Evolutionary conservation across 106 monocot species (phyloP), one percentile per base, ranked within the genome.

Genomic region (Dactylorhiza incarnata): DNA sequence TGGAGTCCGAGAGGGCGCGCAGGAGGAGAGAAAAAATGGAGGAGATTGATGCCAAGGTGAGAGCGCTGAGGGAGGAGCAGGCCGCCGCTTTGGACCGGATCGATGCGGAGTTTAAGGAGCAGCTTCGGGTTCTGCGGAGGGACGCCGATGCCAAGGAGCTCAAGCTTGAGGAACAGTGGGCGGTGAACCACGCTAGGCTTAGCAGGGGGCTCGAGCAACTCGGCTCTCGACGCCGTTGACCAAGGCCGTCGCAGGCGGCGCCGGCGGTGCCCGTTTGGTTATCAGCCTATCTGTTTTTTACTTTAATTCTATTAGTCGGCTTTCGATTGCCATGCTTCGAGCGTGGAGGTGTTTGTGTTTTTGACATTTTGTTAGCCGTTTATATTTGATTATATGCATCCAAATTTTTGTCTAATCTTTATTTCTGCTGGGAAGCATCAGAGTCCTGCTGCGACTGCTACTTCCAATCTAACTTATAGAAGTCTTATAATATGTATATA

Each of bases 111-210:
- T 90, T 86, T 83, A 79, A 80, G 55, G 95, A 95, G 58, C 90
- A 92, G 83, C 63, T 92, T 2, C 46, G 47, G 16, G 78, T 69
- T 0, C 62, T 95, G 16, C 76, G 90, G 65, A 86, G 84, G 73
- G 95, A 95, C 20, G 95, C 88, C 0, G 88, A 92, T 56, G 80
- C 68, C 0, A 95, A 95, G 83, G 95, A 95, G 78, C 85, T 85
- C 81, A 92, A 90, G 83, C 82, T 92, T 19, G 88, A 82, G 6
- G 95, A 95, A 78, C 95, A 95, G 79, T 95, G 92, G 90, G 92
- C 86, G 3, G 81, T 86, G 4, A 92, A 87, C 80, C 90, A 95
- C 74, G 51, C 62, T 3, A 82, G 77, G 52, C 73, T 95, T 9
- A 69, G 78, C 46, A 80, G 80, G 69, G 83, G 88, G 70, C 75